phyloP scores from a whole-genome alignment of 2,329 filamentous ascomycete species.

The Aspergillus jensenii region DNA sequence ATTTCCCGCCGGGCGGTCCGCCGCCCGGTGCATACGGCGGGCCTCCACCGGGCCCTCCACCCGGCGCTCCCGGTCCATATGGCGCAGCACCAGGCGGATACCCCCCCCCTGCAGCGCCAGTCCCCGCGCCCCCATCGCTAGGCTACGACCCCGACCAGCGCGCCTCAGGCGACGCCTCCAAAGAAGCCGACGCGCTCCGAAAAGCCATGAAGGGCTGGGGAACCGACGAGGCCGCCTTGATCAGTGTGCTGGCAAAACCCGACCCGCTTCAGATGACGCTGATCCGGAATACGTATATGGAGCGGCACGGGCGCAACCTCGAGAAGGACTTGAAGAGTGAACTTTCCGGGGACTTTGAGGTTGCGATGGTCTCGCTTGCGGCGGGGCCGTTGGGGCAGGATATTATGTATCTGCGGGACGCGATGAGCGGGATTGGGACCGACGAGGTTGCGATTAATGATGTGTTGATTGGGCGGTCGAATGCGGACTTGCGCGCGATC shows the following conservation, averaged over 20 bases:
- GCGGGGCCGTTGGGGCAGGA: slow-evolving; percentile 75
- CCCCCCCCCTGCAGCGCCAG: slow-evolving; percentile 4
- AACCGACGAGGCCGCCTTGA: slow-evolving; percentile 55
- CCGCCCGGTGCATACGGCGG: slow-evolving; percentile 4
- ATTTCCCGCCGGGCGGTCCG: slow-evolving; percentile 6
- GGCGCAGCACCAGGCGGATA: slow-evolving; percentile 1
- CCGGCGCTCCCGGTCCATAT: background rate
- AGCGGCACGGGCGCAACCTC: slow-evolving; percentile 62
- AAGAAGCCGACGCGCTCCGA: slow-evolving; percentile 62
- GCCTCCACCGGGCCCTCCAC: background rate
- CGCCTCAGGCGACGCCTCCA: slow-evolving; percentile 61
- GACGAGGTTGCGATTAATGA: slow-evolving; percentile 78
- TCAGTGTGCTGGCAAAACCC: slow-evolving; percentile 64
- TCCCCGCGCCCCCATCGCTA: slow-evolving; percentile 60
- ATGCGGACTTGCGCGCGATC: slow-evolving; percentile 78
- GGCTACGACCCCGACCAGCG: slow-evolving; percentile 69
- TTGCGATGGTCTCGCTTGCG: slow-evolving; percentile 66
- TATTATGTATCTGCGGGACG: slow-evolving; percentile 61
- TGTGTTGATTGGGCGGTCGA: slow-evolving; percentile 70
- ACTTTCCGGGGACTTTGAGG: slow-evolving; percentile 69
- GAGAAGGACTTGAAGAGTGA: slow-evolving; percentile 72
- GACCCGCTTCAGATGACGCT: slow-evolving; percentile 71
- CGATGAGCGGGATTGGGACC: slow-evolving; percentile 62
- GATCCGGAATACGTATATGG: slow-evolving; percentile 64
- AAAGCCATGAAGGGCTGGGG: slow-evolving; percentile 73